Evolutionary conservation across 208 protist genomes (phyloP).

Genomic region (Endotrypanum monterogeii): DNA sequence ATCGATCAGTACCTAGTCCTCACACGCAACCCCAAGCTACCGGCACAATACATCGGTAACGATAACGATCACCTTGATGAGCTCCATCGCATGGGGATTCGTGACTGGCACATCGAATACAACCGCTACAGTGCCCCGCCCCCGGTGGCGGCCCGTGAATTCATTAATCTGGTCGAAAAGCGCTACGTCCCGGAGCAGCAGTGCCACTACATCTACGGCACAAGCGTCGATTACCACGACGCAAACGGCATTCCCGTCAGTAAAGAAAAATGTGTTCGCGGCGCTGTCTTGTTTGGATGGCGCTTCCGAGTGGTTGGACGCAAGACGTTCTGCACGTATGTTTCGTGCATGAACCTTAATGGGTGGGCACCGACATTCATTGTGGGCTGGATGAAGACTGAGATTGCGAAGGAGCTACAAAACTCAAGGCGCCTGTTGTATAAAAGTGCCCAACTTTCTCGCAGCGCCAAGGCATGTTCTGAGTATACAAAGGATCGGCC

Average conservation of each 20-base stretch:
- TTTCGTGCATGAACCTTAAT: constrained; percentile 83
- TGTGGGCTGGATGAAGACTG: constrained; percentile 83
- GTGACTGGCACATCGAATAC: constrained; percentile 74
- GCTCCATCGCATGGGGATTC: constrained; percentile 36
- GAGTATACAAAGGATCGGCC: constrained; percentile 5
- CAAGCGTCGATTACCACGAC: constrained; percentile 60
- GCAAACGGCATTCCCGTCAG: constrained; percentile 12
- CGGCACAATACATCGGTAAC: constrained; percentile 37
- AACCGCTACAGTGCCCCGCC: constrained; percentile 72
- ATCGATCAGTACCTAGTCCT: constrained; percentile 61
- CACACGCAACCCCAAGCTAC: constrained; percentile 46
- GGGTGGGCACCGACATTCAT: constrained; percentile 88
- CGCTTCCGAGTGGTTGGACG: constrained; percentile 42
- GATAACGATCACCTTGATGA: constrained; percentile 55
- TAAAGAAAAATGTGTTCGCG: constrained; percentile 45
- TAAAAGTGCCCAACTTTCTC: constrained; percentile 23
- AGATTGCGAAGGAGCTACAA: constrained; percentile 79
- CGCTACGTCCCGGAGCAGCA: constrained; percentile 68
- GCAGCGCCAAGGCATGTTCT: not conserved
- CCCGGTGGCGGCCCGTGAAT: constrained; percentile 67
- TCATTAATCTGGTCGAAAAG: constrained; percentile 77
- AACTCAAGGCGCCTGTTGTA: constrained; percentile 67
- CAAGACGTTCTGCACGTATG: constrained; percentile 67
- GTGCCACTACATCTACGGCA: constrained; percentile 81
- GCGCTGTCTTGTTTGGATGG: constrained; percentile 70